Base-by-base conservation (phyloP, 805 yeast species). In the Metschnikowia bowlesiae region DNA sequence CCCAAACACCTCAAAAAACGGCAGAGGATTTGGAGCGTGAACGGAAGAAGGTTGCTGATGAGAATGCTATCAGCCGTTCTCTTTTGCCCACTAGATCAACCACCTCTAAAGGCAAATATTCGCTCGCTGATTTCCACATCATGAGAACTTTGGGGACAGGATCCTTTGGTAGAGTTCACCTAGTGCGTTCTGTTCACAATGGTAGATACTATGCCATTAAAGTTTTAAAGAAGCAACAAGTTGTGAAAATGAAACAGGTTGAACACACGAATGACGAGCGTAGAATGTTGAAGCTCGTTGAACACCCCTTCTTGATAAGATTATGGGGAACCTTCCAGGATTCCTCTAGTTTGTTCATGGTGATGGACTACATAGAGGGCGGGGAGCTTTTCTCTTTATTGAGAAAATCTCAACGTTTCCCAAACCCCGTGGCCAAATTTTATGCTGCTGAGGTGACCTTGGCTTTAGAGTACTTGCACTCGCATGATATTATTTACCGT, bases 281-380 rank as follows among this genome's bases (percentile, higher is more conserved):
- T 50, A 67, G 84, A 56, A 81, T 81, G 80, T 66, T 81, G 37
- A 78, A 76, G 53, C 67, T 79, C 48, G 81, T 80, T 10, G 81
- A 80, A 55, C 85, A 81, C 58, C 85, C 85, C 6, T 81, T 80
- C 54, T 69, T 81, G 55, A 80, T 79, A 53, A 62, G 84, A 50
- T 80, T 81, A 84, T 81, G 85, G 85, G 85, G 85, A n/a, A 81
- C 84, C 6, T 81, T 76, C 59, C 84, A 80, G 62, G 85, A 81
- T 58, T 69, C 80, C 36, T 73, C 72, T 56, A 79, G 79, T 56
- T 65, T 81, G 50, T 81, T 80, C 54, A 80, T 81, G 84, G 78
- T 81, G 35, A 81, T 81, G 85, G 85, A 81, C 60, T 81, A 80
- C 64, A 80, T 81, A 58, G 85, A 81, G 63, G 85, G 85, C 26